Evolutionary conservation across 2,329 filamentous ascomycete genomes (phyloP), one percentile per base, ranked within the genome.

Genomic region (Trichoderma lentiforme): DNA sequence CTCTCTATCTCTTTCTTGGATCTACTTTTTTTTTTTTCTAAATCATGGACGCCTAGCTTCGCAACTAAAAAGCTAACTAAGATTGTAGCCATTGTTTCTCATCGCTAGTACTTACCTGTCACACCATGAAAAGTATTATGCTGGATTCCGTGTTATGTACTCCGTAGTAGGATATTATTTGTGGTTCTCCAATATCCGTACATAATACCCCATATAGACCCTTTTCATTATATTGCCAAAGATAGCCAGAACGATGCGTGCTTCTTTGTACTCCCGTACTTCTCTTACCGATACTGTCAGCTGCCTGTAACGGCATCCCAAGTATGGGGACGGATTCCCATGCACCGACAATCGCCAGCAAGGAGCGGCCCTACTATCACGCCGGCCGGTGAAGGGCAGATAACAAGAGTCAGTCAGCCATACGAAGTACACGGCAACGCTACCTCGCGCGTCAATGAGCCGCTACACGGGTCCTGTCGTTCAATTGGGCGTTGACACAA

Each of bases 231-330:
- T 24, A 26, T 32, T 18, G 30, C 32, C n/a, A 26, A 57, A 57
- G 34, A n/a, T 30, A 30, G 14, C 47, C 47, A 24, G n/a, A 47
- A 53, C 32, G 36, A 43, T 61, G 66, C 66, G 66, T 60, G 53
- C 36, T 69, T 60, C 36, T n/a, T 69, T 57, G 66, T 58, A 69
- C 66, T 69, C 14, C 53, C 56, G 66, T 69, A 69, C 66, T 69
- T 68, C 26, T 68, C 65, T n/a, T 68, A 68, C 65, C 65, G 65
- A 43, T 43, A 21, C 26, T 39, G 53, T 68, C 53, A 60, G 65
- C 65, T 64, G 39, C 61, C 34, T 30, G 32, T 30, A 43, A 36
- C 36, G 61, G 34, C 5, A 47, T 18, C 32, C 30, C 57, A 32
- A 8, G 36, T n/a, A 47, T 28, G 64, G 47, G 34, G 8, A 34